Evolutionary conservation across 1,139 yeast species (phyloP).

Genomic region (Debaryomyces robertsiae): DNA sequence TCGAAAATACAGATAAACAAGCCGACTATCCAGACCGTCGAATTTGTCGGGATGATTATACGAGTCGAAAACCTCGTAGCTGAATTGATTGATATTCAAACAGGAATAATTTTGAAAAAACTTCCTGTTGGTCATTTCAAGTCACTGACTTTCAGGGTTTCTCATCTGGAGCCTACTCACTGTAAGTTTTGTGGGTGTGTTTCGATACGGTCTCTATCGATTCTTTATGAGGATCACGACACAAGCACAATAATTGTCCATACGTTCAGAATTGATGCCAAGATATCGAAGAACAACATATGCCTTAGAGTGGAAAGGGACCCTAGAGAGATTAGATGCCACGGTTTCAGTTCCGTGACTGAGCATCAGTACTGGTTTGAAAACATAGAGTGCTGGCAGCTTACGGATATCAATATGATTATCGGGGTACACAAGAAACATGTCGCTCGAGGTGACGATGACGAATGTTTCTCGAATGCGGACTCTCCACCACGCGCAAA

Average conservation of each 20-base stretch:
- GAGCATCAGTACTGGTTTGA: constrained; percentile 72
- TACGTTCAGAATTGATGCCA: constrained; percentile 65
- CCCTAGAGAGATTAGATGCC: constrained; percentile 85
- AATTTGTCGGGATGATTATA: constrained; percentile 72
- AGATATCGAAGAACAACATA: constrained; percentile 75
- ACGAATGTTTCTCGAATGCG: constrained; percentile 15
- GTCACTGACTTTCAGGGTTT: constrained; percentile 61
- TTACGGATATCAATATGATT: constrained; percentile 74
- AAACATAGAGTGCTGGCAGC: constrained; percentile 73
- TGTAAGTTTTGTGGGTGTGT: constrained; percentile 92
- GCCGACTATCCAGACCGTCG: constrained; percentile 47
- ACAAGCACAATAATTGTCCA: constrained; percentile 66
- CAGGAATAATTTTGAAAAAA: constrained; percentile 64
- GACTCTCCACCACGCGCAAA: constrained; percentile 10
- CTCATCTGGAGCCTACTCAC: constrained; percentile 84
- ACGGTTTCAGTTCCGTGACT: constrained; percentile 74
- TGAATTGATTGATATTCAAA: constrained; percentile 73
- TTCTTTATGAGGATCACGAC: constrained; percentile 67
- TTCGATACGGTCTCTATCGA: constrained; percentile 69
- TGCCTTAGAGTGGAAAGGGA: constrained; percentile 91
- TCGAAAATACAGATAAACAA: constrained; percentile 23
- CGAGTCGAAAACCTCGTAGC: constrained; percentile 57
- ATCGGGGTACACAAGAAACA: constrained; percentile 61
- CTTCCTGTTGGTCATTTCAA: constrained; percentile 65
- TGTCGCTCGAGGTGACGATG: constrained; percentile 20